phyloP scores from a whole-genome alignment of 2,329 filamentous ascomycete species.

The Botrytis medusae region DNA sequence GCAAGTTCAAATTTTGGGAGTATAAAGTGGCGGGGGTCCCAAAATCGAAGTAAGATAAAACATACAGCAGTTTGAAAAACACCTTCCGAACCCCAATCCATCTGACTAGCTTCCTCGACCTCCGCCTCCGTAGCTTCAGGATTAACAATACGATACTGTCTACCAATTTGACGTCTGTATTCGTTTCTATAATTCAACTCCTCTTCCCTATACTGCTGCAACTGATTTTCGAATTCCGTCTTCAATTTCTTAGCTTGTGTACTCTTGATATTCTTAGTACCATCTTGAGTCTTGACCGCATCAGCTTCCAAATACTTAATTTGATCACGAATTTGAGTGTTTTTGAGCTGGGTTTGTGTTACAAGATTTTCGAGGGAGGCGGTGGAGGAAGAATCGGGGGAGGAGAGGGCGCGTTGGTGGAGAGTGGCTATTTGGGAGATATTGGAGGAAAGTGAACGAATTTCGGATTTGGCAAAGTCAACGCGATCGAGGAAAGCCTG shows the following conservation, averaged over 20 bases:
- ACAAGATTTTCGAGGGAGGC: slow-evolving; percentile 62
- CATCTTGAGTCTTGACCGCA: slow-evolving; percentile 60
- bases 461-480: slow-evolving; percentile 64
- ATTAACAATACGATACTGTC: slow-evolving; percentile 80
- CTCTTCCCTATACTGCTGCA: slow-evolving; percentile 68
- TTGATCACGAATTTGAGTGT: slow-evolving; percentile 74
- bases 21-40: neutral
- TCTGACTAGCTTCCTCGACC: slow-evolving; percentile 65
- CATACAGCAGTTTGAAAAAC: slow-evolving; percentile 80
- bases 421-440: slow-evolving; percentile 67
- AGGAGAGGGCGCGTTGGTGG: slow-evolving; percentile 70
- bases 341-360: slow-evolving; percentile 68
- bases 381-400: slow-evolving; percentile 56
- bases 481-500: slow-evolving; percentile 69
- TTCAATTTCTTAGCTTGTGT: slow-evolving; percentile 74
- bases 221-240: slow-evolving; percentile 68
- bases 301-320: slow-evolving; percentile 75
- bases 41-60: slow-evolving; percentile 29
- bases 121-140: slow-evolving; percentile 75
- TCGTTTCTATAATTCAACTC: slow-evolving; percentile 69
- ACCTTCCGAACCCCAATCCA: slow-evolving; percentile 75
- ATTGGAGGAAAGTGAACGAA: slow-evolving; percentile 63
- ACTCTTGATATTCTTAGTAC: slow-evolving; percentile 63
- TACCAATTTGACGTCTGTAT: slow-evolving; percentile 74
- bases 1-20: no score